Conservation (phyloP, 1,284 basidiomycete species). For the Rhodotorula glutinis region DNA sequence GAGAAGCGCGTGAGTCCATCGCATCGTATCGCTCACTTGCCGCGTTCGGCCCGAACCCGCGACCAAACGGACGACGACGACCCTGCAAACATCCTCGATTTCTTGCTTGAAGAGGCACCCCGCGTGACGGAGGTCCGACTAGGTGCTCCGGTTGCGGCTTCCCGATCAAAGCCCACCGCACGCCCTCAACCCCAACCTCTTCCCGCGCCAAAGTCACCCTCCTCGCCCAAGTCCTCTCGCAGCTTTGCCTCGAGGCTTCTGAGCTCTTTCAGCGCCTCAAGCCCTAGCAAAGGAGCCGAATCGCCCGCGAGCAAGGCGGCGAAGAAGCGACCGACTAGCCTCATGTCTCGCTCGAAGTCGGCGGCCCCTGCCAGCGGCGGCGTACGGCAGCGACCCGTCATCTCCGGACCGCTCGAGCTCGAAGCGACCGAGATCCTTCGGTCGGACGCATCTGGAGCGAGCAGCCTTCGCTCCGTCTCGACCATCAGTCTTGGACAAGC, state of each 20-base stretch:
- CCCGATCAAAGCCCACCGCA: too few relatives aligned
- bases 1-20: neutral
- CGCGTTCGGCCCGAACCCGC: neutral
- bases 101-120: conserved; percentile 25
- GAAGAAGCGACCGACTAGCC: conserved; percentile 13
- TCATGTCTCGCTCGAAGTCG: neutral
- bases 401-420: conserved; percentile 28
- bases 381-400: conserved; percentile 11
- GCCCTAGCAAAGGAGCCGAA: neutral
- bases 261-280: neutral
- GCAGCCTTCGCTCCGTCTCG: neutral
- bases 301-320: neutral
- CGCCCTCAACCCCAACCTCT: too few relatives aligned
- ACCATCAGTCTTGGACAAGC: neutral
- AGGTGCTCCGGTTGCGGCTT: neutral
- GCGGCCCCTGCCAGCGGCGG: neutral
- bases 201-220: too few relatives aligned
- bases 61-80: conserved; percentile 6
- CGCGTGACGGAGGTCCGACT: neutral
- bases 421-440: neutral
- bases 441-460: neutral
- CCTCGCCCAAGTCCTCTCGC: neutral
- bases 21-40: neutral
- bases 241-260: conserved; percentile 20
- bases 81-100: conserved; percentile 18